phyloP scores from a whole-genome alignment of 2,329 filamentous ascomycete species.

The Aspergillus versicolor region DNA sequence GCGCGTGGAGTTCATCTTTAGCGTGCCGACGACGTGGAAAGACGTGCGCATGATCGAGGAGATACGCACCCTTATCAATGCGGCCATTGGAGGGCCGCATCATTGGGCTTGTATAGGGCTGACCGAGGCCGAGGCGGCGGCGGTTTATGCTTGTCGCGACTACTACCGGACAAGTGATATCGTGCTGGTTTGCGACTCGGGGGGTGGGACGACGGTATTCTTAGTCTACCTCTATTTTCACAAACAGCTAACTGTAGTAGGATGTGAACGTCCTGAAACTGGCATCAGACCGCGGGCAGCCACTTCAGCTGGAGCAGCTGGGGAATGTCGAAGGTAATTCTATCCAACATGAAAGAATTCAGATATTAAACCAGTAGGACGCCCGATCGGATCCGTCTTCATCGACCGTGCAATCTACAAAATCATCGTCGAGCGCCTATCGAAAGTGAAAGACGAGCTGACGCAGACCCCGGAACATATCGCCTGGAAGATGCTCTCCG shows the following conservation, averaged over 20 bases:
- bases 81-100: constrained; percentile 28
- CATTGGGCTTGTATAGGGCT: constrained; percentile 48
- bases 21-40: constrained; percentile 45
- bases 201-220: constrained; percentile 46
- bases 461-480: constrained; percentile 16
- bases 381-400: constrained; percentile 38
- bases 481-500: constrained; percentile 32
- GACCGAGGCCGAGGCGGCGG: constrained; percentile 56
- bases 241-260: constrained; percentile 5
- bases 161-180: constrained; percentile 41
- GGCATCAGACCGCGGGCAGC: constrained; percentile 22
- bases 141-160: constrained; percentile 47
- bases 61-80: constrained; percentile 29
- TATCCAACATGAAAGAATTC: not conserved
- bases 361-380: constrained; percentile 16
- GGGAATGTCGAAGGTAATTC: constrained; percentile 23
- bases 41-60: constrained; percentile 37
- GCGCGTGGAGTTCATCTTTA: constrained; percentile 43
- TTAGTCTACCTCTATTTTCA: too few species aligned
- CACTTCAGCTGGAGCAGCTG: constrained; percentile 26
- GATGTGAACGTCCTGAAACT: constrained; percentile 33
- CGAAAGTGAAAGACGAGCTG: constrained; percentile 21
- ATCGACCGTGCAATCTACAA: constrained; percentile 33
- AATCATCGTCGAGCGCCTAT: constrained; percentile 22
- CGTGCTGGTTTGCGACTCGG: constrained; percentile 52